Evolutionary conservation across 208 protist genomes (phyloP), one percentile per base, ranked within the genome.

Genomic region (Trypanosoma cruzi): DNA sequence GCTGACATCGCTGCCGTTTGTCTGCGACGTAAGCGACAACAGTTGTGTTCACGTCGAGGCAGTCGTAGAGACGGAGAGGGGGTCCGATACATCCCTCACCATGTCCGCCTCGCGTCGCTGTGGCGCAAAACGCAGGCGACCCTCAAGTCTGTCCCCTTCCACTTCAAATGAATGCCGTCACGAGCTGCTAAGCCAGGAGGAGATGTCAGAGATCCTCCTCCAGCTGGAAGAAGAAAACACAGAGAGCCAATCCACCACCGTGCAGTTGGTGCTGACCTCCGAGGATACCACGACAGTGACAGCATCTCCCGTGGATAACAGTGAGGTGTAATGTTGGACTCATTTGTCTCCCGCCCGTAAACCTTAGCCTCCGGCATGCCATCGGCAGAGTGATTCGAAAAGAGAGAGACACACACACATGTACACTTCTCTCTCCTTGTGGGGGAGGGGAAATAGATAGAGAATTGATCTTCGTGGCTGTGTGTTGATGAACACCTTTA

Each of bases 1-100:
- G 4, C 34, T 79, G 24, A 31, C 22, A 26, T 5, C 46, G 26
- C 72, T 87, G 32, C 73, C 76, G 20, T 68, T 72, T 24, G 83
- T 94, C 24, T 85, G 74, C 66, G 79, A 73, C 42, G 73, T 92
- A n/a, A 94, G 86, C 58, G 84, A 94, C 69, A 82, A 94, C 55
- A 75, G 78, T 31, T 88, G 77, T 48, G 77, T 94, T 20, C 75
- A 88, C 50, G 67, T 60, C 13, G 85, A 86, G 50, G 44, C 61
- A 16, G 76, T 89, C 13, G 70, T 59, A n/a, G 56, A 73, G n/a
- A 24, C 49, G 18, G 75, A 81, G 13, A 37, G 37, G 22, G 37
- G 31, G 36, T 7, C 34, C 29, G 34, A 44, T 44, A 28, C 48
- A 8, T 14, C 29, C 16, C 16, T 57, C 29, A 7, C n/a, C 31